Percentiles rank a stretch among this genome's conserved stretches.
These are phyloP conservation scores for Zygosaccharomyces gambellarensis DNA, from an alignment of 805 yeast genomes.

Conservation along the genomic window DNA sequence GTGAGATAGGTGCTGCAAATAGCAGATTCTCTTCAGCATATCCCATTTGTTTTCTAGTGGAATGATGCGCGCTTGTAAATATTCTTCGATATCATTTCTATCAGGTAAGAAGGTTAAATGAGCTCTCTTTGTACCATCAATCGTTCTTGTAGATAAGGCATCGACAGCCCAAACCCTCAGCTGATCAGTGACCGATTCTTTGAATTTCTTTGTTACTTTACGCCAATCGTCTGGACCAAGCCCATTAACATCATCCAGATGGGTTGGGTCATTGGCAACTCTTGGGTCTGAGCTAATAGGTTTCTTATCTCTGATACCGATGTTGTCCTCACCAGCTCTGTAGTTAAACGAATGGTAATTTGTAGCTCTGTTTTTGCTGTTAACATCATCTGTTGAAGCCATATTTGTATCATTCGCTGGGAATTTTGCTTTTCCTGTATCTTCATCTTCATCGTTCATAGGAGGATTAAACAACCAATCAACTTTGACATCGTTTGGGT, in stretches of 20 bases:
- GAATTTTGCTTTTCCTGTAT: conserved; percentile 7
- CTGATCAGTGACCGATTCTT: conserved; percentile 50
- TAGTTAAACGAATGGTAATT: conserved; percentile 65
- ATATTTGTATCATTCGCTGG: conserved; percentile 8
- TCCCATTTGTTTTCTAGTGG: conserved; percentile 61
- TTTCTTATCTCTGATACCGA: conserved; percentile 80
- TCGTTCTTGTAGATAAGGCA: conserved; percentile 32
- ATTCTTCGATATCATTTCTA: conserved; percentile 50
- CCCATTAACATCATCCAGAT: conserved; percentile 71
- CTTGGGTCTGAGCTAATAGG: conserved; percentile 77
- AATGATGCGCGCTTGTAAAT: conserved; percentile 45
- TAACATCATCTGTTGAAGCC: neutral
- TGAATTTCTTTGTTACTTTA: conserved; percentile 43
- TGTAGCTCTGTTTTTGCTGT: neutral
- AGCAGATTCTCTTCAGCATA: conserved; percentile 64
- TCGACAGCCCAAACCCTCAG: conserved; percentile 52
- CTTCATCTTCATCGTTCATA: neutral
- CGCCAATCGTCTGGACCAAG: conserved; percentile 63
- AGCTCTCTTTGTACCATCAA: conserved; percentile 33
- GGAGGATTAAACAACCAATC: conserved; percentile 4
- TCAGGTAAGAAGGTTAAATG: conserved; percentile 47
- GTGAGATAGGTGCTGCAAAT: conserved; percentile 61
- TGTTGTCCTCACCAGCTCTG: conserved; percentile 82
- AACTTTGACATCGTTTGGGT: conserved; percentile 2
- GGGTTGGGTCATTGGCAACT: conserved; percentile 60